Evolutionary conservation across 805 yeast genomes (phyloP).

Genomic region (Kregervanrija fluxuum): DNA sequence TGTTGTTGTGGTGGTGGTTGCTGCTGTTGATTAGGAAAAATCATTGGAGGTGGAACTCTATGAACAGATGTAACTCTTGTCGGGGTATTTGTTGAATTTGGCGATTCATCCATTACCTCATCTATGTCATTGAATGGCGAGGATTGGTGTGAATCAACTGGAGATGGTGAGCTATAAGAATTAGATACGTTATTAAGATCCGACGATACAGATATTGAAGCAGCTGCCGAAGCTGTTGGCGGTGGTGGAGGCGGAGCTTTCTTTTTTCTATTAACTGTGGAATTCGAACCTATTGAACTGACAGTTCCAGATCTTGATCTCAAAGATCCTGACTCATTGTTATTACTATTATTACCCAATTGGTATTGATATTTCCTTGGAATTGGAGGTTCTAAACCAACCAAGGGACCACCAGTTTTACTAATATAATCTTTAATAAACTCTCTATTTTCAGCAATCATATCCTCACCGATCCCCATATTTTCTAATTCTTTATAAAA

Average conservation of each 20-base stretch:
- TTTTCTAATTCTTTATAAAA: slow-evolving; percentile 65
- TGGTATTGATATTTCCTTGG: slow-evolving; percentile 50
- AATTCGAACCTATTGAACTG: slow-evolving; percentile 4
- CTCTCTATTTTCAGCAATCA: slow-evolving; percentile 81
- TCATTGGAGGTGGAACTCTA: slow-evolving; percentile 14
- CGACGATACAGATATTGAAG: slow-evolving; percentile 9
- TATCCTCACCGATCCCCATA: slow-evolving; percentile 78
- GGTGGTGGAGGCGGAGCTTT: slow-evolving; percentile 37
- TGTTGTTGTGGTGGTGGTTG: slow-evolving; percentile 6
- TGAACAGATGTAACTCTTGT: slow-evolving; percentile 12
- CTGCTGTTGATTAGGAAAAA: slow-evolving; percentile 5
- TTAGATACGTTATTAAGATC: too few relatives aligned
- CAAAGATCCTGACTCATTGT: slow-evolving; percentile 23
- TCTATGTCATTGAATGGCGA: too few relatives aligned
- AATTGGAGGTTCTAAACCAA: slow-evolving; percentile 78
- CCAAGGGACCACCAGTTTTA: slow-evolving; percentile 70
- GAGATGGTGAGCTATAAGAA: slow-evolving; percentile 11
- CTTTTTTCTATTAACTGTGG: slow-evolving; percentile 13
- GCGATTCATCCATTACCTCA: slow-evolving; percentile 2
- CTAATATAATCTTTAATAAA: slow-evolving; percentile 74
- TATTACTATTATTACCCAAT: slow-evolving; percentile 6
- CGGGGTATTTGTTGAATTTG: slow-evolving; percentile 9
- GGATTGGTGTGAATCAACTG: slow-evolving; percentile 9
- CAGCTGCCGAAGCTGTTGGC: slow-evolving; percentile 21
- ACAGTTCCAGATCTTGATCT: slow-evolving; percentile 11